These are phyloP conservation scores for Kokia cookei DNA, from an alignment of 441 rosid genomes.

Conservation along the genomic window DNA sequence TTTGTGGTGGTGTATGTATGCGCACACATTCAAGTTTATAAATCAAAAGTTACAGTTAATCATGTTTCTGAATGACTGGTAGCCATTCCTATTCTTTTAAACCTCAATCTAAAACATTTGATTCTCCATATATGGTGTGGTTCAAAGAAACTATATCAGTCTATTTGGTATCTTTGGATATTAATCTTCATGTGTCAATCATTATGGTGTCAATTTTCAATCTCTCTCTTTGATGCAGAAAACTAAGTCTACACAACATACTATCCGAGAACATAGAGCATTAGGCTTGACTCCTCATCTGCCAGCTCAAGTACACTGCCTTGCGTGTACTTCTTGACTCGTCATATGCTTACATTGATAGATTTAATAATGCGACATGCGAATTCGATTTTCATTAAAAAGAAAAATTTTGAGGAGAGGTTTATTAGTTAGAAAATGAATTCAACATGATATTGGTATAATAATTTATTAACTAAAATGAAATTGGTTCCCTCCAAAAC, in stretches of 20 bases:
- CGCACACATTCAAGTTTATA: background rate
- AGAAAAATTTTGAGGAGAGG: too few relatives aligned
- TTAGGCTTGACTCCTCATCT: conserved; percentile 75
- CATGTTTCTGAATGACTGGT: background rate
- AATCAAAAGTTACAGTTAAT: background rate
- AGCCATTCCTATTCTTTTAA: background rate
- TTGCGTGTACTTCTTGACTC: background rate
- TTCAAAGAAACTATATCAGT: background rate
- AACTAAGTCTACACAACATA: conserved; percentile 74
- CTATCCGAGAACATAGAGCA: conserved; percentile 67
- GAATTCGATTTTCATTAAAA: too few relatives aligned
- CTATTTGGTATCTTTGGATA: background rate
- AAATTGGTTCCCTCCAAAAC: too few relatives aligned
- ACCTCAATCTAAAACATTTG: background rate
- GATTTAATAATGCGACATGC: too few relatives aligned
- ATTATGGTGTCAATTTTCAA: background rate
- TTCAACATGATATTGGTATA: too few relatives aligned
- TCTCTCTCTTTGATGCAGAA: conserved; percentile 29
- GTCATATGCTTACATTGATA: too few relatives aligned
- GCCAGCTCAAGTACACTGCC: conserved; percentile 38
- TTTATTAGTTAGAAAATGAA: too few relatives aligned
- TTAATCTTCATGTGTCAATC: conserved; percentile 3
- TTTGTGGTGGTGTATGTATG: background rate
- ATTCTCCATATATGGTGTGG: background rate
- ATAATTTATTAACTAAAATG: too few relatives aligned